phyloP scores from a whole-genome alignment of 202 grass and related monocot species.

The Miscanthus sacchariflorus region DNA sequence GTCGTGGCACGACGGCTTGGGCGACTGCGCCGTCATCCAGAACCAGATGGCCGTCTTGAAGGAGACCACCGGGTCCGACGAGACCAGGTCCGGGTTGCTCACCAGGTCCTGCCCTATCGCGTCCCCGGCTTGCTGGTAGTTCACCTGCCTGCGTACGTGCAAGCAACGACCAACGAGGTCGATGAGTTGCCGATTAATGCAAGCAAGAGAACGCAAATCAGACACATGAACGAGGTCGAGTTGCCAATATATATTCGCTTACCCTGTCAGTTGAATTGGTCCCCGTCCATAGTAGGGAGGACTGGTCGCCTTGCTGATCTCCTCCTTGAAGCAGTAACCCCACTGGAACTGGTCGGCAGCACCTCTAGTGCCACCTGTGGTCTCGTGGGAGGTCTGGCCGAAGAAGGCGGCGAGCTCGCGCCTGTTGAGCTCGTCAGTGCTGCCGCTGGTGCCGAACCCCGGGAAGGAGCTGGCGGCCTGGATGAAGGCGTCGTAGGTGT shows the following conservation, averaged over 20 bases:
- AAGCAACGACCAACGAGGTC: not conserved
- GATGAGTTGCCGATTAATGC: not conserved
- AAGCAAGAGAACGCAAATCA: not conserved
- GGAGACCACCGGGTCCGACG: constrained; percentile 23
- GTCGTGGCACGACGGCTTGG: constrained; percentile 39
- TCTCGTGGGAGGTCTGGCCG: constrained; percentile 64
- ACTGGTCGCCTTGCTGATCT: not conserved
- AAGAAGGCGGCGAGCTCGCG: constrained; percentile 67
- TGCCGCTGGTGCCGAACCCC: constrained; percentile 44
- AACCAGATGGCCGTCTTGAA: constrained; percentile 51
- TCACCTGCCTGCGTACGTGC: not conserved
- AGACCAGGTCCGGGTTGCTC: constrained; percentile 31
- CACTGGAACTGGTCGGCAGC: constrained; percentile 26
- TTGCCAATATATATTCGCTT: too few relatives aligned
- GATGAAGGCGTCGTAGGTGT: constrained; percentile 62
- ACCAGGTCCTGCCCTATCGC: constrained; percentile 17
- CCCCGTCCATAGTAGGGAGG: constrained; percentile 55
- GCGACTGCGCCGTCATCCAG: constrained; percentile 43
- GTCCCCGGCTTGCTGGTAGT: constrained; percentile 22
- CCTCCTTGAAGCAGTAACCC: constrained; percentile 56
- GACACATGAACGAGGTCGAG: too few relatives aligned
- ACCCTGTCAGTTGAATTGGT: constrained; percentile 54
- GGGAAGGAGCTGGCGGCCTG: constrained; percentile 54
- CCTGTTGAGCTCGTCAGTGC: constrained; percentile 1
- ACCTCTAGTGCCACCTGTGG: constrained; percentile 28